phyloP scores from a whole-genome alignment of 495 filamentous ascomycete genomes.

The Rhypophila decipiens region DNA sequence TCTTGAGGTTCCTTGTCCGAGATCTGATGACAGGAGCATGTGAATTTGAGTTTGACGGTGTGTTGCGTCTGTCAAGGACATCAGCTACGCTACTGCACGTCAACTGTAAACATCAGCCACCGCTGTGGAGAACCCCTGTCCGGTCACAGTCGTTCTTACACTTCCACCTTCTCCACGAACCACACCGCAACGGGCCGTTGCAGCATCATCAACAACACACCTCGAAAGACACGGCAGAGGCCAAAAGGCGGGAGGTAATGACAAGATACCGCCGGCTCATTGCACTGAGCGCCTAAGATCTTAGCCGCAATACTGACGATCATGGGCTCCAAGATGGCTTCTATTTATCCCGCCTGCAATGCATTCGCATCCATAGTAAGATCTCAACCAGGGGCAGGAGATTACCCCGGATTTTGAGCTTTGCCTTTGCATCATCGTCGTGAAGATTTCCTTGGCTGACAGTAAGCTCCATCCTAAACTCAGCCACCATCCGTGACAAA shows the following conservation, averaged over 20 bases:
- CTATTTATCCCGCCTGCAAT: too few relatives aligned
- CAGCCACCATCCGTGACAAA: neutral
- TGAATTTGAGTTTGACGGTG: neutral
- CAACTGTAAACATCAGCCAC: conserved; percentile 25
- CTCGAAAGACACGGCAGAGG: neutral
- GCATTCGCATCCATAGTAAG: neutral
- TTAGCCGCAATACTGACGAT: too few relatives aligned
- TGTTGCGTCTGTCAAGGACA: neutral
- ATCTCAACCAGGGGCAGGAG: neutral
- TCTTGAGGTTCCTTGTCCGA: neutral
- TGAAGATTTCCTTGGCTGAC: neutral
- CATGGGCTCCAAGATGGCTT: too few relatives aligned
- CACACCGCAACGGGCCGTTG: neutral
- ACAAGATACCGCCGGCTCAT: too few relatives aligned
- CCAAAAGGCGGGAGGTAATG: too few relatives aligned
- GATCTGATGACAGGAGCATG: neutral
- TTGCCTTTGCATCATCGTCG: neutral
- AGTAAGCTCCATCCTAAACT: neutral
- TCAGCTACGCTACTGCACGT: conserved; percentile 10
- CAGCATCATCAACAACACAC: neutral
- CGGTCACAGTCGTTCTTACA: too few relatives aligned
- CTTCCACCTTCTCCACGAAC: too few relatives aligned
- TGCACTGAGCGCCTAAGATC: too few relatives aligned
- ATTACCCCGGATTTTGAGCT: neutral
- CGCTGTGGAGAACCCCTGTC: conserved; percentile 19